phyloP scores from a whole-genome alignment of 495 filamentous ascomycete genomes.

The Aspergillus kassunensis region DNA sequence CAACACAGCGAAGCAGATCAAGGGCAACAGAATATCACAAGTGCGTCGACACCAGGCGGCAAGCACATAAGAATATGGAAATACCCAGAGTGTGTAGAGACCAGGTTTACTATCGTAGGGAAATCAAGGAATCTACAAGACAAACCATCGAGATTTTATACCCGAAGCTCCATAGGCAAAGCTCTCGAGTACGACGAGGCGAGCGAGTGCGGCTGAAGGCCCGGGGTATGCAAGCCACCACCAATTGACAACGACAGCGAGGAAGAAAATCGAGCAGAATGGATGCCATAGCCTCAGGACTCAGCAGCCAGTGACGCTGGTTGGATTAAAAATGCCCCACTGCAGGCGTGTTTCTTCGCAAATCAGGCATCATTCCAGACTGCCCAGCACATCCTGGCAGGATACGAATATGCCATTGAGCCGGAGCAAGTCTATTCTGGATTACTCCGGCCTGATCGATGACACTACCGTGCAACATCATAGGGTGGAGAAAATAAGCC shows the following conservation, averaged over 20 bases:
- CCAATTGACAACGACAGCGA: neutral
- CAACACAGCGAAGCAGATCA: neutral
- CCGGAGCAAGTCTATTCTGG: too few relatives aligned
- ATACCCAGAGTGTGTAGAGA: neutral
- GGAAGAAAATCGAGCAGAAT: neutral
- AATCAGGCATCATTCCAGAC: neutral
- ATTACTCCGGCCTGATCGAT: neutral
- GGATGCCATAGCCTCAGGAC: neutral
- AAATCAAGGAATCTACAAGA: neutral
- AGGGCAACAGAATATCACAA: neutral
- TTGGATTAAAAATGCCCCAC: neutral
- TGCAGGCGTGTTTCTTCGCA: too few relatives aligned
- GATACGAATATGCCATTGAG: too few relatives aligned
- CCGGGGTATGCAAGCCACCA: constrained; percentile 8
- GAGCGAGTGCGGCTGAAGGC: constrained; percentile 11
- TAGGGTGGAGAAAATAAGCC: neutral
- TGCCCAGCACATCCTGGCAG: too few relatives aligned
- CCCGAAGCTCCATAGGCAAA: constrained; percentile 1
- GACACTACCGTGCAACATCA: constrained; percentile 7
- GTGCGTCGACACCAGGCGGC: neutral
- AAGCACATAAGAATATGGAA: neutral
- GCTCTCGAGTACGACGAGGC: neutral
- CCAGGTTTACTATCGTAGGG: neutral
- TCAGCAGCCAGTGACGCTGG: neutral
- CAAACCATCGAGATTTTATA: constrained; percentile 8